Percentiles rank a stretch among this genome's conserved stretches.
Evolutionary conservation across 805 yeast genomes (phyloP).

Genomic region (Phaffomyces opuntiae): DNA sequence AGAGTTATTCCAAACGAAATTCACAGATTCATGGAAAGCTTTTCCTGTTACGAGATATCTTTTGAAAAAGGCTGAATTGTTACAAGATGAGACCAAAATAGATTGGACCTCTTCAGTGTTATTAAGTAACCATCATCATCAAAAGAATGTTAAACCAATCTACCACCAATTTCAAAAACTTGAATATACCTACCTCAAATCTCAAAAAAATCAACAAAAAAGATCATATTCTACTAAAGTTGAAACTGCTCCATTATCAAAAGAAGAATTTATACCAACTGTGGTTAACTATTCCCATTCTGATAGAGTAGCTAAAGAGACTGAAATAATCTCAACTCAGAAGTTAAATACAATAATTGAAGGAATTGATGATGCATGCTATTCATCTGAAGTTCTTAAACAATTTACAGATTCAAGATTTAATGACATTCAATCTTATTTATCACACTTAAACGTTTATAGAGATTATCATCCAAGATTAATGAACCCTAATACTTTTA

Average conservation of each 20-base stretch:
- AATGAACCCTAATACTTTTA: conserved; percentile 2
- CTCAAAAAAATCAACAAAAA: no score
- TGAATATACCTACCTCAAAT: no score
- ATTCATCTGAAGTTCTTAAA: neutral
- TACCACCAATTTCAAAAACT: no score
- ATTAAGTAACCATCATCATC: neutral
- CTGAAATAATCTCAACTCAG: neutral
- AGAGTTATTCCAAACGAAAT: no score
- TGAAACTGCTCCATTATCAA: no score
- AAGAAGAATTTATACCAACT: no score
- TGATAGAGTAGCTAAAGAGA: neutral
- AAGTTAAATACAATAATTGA: neutral
- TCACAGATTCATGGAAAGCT: neutral
- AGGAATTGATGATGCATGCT: neutral
- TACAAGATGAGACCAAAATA: neutral
- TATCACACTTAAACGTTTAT: neutral
- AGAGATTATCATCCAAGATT: conserved; percentile 13
- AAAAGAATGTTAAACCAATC: no score
- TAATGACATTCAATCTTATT: conserved; percentile 3
- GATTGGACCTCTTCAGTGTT: conserved; percentile 1
- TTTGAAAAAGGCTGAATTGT: neutral
- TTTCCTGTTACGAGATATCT: neutral
- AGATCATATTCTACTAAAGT: no score
- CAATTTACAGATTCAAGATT: conserved; percentile 5
- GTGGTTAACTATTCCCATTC: neutral